Evolutionary conservation across 495 filamentous ascomycete species (phyloP), one percentile per base, ranked within the genome.

Genomic region (Xylaria venustula): DNA sequence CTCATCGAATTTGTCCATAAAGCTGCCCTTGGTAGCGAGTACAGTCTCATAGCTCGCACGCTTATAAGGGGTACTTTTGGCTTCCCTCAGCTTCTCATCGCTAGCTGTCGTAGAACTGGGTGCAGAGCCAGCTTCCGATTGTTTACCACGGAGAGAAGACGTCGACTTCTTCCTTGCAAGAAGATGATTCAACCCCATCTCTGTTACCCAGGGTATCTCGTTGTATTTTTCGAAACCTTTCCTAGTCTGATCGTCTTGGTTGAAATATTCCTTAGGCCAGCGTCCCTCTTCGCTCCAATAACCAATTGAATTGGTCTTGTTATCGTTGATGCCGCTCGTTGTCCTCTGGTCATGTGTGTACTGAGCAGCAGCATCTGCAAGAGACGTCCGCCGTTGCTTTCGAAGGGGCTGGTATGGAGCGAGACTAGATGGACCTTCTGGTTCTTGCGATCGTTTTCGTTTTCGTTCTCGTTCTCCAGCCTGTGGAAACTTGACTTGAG

Each of bases 31-130:
- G n/a, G 67, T 69, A 6, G 28, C 60, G 57, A 80, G 76, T 9
- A 74, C 25, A 4, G 45, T 64, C 14, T 56, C 36, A 55, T 78
- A 81, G 11, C 63, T 58, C 41, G 65, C 49, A 58, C 71, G 61
- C 55, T 55, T 32, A 55, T 83, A 82, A 42, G 60, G 68, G 11
- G 68, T 64, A 60, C 77, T 81, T 63, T 79, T 77, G 51, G 79
- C 64, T 75, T 75, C 58, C 40, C 75, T 69, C 50, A 70, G 73
- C 66, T 65, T 73, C 63, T 78, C 46, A 62, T 78, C 73, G 68
- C 77, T 79, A 34, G 30, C 5, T 11, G 30, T 34, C 30, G 11
- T 34, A 34, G 30, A 34, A 34, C 30, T 34, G n/a, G n/a, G n/a
- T 34, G 30, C 30, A 34, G 30, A 11, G 44, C 51, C 57, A 64